phyloP scores from a whole-genome alignment of 1,139 yeast species.

The Hansenula lynferdii region DNA sequence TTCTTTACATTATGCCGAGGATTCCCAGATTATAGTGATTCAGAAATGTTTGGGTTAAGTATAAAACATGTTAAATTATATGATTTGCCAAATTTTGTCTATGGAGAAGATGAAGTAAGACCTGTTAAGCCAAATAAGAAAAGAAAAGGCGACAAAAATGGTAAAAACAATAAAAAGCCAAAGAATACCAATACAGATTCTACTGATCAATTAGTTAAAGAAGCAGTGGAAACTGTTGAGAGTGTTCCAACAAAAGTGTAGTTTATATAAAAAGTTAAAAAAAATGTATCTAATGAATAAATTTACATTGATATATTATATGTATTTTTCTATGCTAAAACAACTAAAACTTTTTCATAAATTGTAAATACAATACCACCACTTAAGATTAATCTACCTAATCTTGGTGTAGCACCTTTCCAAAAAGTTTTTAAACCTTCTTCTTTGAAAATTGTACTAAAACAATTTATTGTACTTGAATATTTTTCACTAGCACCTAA shows the following conservation, averaged over 20 bases:
- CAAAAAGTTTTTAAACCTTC: constrained; percentile 94
- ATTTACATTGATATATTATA: no score
- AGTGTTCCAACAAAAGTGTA: constrained; percentile 3
- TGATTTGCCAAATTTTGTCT: constrained; percentile 84
- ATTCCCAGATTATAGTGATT: constrained; percentile 62
- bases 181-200: constrained; percentile 11
- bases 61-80: constrained; percentile 76
- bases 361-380: constrained; percentile 97
- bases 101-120: constrained; percentile 69
- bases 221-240: constrained; percentile 3
- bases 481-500: constrained; percentile 73
- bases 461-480: constrained; percentile 75
- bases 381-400: constrained; percentile 85
- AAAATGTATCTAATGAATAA: no score
- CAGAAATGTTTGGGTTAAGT: constrained; percentile 49
- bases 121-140: constrained; percentile 59
- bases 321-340: constrained; percentile 32
- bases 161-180: constrained; percentile 25
- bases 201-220: constrained; percentile 3
- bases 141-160: constrained; percentile 35
- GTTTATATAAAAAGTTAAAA: no score
- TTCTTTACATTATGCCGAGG: constrained; percentile 75
- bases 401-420: constrained; percentile 97
- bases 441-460: constrained; percentile 69
- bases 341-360: constrained; percentile 78